Percentiles rank a stretch among this genome's conserved stretches.
These are phyloP conservation scores for Macrophomina phaseolina DNA, from an alignment of 2,329 filamentous ascomycete species.

Conservation along the genomic window DNA sequence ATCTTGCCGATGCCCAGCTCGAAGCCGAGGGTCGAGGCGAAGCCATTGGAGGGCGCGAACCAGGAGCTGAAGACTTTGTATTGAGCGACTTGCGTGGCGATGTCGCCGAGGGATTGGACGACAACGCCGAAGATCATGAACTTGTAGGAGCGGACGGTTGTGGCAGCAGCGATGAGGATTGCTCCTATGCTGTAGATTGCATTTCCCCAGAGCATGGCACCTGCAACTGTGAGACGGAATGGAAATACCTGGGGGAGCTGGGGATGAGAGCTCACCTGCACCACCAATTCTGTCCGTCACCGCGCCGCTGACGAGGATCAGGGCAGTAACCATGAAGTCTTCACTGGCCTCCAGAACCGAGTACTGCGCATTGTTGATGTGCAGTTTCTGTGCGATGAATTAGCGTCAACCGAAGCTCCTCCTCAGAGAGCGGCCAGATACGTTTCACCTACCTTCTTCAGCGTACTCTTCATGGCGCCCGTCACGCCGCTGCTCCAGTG, in stretches of 20 bases:
- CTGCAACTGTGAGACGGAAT: constrained; percentile 32
- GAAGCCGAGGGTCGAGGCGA: constrained; percentile 66
- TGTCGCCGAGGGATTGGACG: constrained; percentile 64
- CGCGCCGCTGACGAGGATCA: constrained; percentile 62
- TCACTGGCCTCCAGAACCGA: constrained; percentile 65
- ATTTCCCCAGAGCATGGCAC: constrained; percentile 66
- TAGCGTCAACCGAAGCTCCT: background rate
- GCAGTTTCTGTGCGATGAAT: constrained; percentile 46
- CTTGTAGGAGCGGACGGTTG: constrained; percentile 61
- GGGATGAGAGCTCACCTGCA: constrained; percentile 42
- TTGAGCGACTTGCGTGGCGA: constrained; percentile 68
- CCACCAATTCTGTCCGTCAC: constrained; percentile 65
- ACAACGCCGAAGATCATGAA: constrained; percentile 66
- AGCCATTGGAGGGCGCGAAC: constrained; percentile 65
- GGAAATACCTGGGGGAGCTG: background rate
- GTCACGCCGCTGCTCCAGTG: constrained; percentile 67
- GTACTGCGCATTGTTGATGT: constrained; percentile 66
- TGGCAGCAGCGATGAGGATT: constrained; percentile 64
- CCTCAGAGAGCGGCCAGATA: background rate
- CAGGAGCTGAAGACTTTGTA: constrained; percentile 70
- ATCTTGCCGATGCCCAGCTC: constrained; percentile 67
- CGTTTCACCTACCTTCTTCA: constrained; percentile 56
- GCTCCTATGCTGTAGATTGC: constrained; percentile 63
- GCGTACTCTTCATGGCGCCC: constrained; percentile 64
- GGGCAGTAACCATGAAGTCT: constrained; percentile 65